Base-by-base conservation (phyloP, 2,329 filamentous ascomycete species). In the Cladosporium sp. region DNA sequence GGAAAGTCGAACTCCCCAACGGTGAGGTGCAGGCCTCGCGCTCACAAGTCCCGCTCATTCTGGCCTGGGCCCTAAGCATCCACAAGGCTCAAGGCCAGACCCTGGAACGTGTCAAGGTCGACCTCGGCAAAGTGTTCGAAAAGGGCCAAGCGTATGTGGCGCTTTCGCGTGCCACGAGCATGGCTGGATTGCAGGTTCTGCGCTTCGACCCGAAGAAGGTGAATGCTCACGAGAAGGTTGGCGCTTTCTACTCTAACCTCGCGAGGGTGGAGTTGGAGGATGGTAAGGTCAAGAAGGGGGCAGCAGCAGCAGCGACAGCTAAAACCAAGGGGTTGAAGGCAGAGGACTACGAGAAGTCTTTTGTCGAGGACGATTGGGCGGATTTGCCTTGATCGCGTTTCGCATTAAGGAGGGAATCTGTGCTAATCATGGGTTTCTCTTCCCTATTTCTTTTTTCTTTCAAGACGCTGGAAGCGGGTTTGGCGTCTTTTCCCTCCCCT, bases 61-160 rank as follows among this genome's bases (percentile, higher is more conserved):
- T 98, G 25, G 93, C 93, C 0, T 98, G 93, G 93, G 93, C 93
- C 2, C 72, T 98, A 16, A 95, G 90, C 1, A 98, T 98, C 53
- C 93, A 98, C 74, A 98, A 98, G 70, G 93, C 93, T 1, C 92
- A 97, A 66, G 92, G 92, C 1, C 92, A 97, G 67, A 97, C 92
- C 1, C 73, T 96, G 20, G 90, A 95, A 63, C 79, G 92, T 43
- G 93, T 98, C 53, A 95, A 95, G 64, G 93, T 98, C 20, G 90
- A 98, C 65, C 76, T 98, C 0, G 87, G 89, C 25, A 86, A 82
- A 54, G 88, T 95, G 1, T 98, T 98, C 61, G 93, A 98, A 67
- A 96, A 95, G 68, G 93, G 93, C 0, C 93, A 98, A 68, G 93
- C 93, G 5, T 98, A 98, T 64, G 93, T 98, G 45, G 93, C 93